Base-by-base conservation (phyloP, 2,329 filamentous ascomycete species). In the Rhytidhysteron rufulum region DNA sequence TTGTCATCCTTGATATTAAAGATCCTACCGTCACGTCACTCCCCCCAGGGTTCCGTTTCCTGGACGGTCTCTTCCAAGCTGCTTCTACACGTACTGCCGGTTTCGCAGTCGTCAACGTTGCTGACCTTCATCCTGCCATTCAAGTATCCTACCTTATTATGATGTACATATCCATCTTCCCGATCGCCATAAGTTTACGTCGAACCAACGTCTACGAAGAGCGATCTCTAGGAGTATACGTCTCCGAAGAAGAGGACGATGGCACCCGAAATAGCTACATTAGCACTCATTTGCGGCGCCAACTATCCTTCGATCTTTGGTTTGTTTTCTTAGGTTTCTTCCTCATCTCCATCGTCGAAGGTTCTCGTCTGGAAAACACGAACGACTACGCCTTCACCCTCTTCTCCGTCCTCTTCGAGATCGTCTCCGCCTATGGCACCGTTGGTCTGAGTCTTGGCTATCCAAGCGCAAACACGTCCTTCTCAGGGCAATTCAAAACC, bases 111-210 rank as follows among this genome's bases (percentile, higher is more conserved):
- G 79, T 97, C 52, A 88, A 85, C 59, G 70, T 97, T 29, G 72
- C 85, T 2, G 69, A 78, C 0, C 72, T 98, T 2, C 90, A 97
- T 51, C 90, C 93, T 1, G 93, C 86, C 3, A 88, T 96, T 42
- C 90, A 95, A 56, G 88, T 94, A 11, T 88, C 89, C 18, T 97
- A 96, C 69, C 73, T 97, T 66, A 83, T 97, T 65, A 97, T 97
- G 93, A 97, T 97, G 93, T 97, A 97, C 66, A 95, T 97, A 47
- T 95, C 90, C 42, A 87, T 96, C 44, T 95, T 95, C 54, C 91
- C 91, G 4, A 95, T 97, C 53, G 91, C 93, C 60, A 97, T 97
- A 55, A 93, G 87, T 5, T 86, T 97, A 54, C 88, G 91, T 39
- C 78, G 87, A 49, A 96, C 91, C 43, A 97, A 97, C 61, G 91